Percentiles rank a stretch among this genome's conserved stretches.
phyloP scores from a whole-genome alignment of 495 filamentous ascomycete species.

The Bacidia rubella region DNA sequence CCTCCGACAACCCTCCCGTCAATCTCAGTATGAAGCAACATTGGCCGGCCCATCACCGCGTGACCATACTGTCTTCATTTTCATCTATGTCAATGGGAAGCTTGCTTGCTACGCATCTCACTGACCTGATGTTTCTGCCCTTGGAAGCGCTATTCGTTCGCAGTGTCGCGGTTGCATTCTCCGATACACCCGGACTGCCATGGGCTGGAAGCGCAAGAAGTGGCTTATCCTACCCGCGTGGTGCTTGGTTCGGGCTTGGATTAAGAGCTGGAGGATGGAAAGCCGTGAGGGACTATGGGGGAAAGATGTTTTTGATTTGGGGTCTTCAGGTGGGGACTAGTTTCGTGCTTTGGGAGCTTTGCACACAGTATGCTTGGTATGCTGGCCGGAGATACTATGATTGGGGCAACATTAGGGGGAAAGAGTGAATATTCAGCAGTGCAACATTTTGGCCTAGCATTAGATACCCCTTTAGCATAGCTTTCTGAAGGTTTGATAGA shows the following conservation, averaged over 20 bases:
- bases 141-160: conserved; percentile 36
- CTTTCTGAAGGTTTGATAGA: no score
- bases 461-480: not conserved
- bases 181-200: conserved; percentile 20
- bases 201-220: conserved; percentile 1
- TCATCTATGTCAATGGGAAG: conserved; percentile 33
- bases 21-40: no score
- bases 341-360: conserved; percentile 31
- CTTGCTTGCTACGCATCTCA: conserved; percentile 31
- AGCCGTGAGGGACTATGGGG: conserved; percentile 29
- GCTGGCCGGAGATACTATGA: conserved; percentile 33
- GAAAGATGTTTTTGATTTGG: conserved; percentile 32
- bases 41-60: no score
- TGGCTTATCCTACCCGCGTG: conserved; percentile 24
- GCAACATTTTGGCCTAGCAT: not conserved
- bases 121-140: conserved; percentile 30
- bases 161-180: conserved; percentile 31
- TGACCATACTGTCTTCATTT: conserved; percentile 38
- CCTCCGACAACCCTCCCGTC: no score
- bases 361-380: conserved; percentile 30
- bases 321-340: conserved; percentile 33
- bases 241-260: conserved; percentile 27
- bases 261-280: conserved; percentile 23
- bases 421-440: no score
- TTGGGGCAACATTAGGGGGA: conserved; percentile 25